Percentiles rank a stretch among this genome's conserved stretches.
phyloP scores from a whole-genome alignment of 192 early-diverging fungal genomes.

The Chytriomyces confervae region DNA sequence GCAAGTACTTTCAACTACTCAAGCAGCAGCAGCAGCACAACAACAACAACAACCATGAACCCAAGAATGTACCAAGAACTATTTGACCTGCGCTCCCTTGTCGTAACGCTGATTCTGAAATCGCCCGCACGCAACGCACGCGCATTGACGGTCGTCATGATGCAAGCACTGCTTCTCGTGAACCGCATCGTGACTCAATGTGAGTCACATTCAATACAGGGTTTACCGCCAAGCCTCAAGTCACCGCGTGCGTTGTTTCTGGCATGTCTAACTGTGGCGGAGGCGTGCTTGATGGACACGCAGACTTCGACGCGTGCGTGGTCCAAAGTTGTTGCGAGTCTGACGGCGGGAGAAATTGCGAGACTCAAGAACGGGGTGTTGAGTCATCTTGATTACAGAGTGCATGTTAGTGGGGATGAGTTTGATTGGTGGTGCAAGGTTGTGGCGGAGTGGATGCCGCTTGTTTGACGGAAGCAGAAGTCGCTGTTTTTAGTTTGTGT shows the following conservation, averaged over 20 bases:
- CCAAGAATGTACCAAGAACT: conserved; percentile 19
- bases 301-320: conserved; percentile 11
- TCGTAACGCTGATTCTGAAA: not conserved
- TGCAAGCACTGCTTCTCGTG: conserved; percentile 17
- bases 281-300: conserved; percentile 19
- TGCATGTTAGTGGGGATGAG: conserved; percentile 10
- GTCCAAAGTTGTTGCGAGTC: not conserved
- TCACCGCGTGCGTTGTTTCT: conserved; percentile 11
- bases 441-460: conserved; percentile 19
- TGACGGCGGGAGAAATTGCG: not conserved
- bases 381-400: not conserved
- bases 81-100: not conserved
- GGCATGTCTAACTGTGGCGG: not conserved
- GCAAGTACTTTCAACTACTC: not conserved
- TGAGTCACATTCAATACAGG: not conserved
- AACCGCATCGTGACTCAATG: conserved; percentile 18
- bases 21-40: not conserved
- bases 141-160: conserved; percentile 8
- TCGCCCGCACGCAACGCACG: conserved; percentile 1
- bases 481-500: too few species aligned
- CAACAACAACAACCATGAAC: not conserved
- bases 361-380: not conserved
- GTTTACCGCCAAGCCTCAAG: too few species aligned
- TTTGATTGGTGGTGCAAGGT: conserved; percentile 20
- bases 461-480: not conserved